Base-by-base conservation (phyloP, 805 yeast genomes). In the Spathaspora gorwiae region DNA sequence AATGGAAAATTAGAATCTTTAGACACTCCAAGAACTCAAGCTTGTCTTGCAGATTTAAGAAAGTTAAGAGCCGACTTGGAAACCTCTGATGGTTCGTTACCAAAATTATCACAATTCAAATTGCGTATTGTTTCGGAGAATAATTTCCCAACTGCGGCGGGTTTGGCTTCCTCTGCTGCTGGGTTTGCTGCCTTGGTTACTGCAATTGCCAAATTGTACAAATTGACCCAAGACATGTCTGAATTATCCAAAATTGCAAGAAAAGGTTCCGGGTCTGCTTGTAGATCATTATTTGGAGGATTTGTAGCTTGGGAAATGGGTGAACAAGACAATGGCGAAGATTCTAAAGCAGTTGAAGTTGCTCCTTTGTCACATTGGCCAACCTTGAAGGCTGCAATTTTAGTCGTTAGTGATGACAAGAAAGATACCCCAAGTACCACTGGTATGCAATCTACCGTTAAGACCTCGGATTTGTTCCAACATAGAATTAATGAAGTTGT, bases 281-380 rank as follows among this genome's bases (percentile, higher is more conserved):
- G 99, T 70, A 79, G 99, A 65, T 94, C 98, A 7, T 73, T 94
- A 50, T 89, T 88, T 66, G 98, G 99, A 40, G 99, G 99, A 7
- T 94, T 82, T 61, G 99, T 94, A 10, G 98, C 98, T 3, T 94
- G 99, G 99, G 97, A 94, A 65, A 90, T 90, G 97, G 99, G 99
- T 46, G 53, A 55, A 3, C 51, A 60, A 47, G 67, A 52, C 0
- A 84, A 90, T 60, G 99, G 99, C n/a, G 74, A 79, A 38, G 99
- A 94, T 68, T 90, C 97, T 11, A 84, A 81, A 56, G 99, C 99
- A 3, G 95, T 90, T 27, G 89, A 90, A 69, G 80, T 94, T 35
- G 96, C 96, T 3, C 85, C 95, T 7, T 60, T 75, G 54, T 73
- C 71, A 32, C 95, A 88, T 65, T 94, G 99, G 99, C 90, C 97